phyloP scores from a whole-genome alignment of 1,284 basidiomycete genomes.

The Cerrena zonata region DNA sequence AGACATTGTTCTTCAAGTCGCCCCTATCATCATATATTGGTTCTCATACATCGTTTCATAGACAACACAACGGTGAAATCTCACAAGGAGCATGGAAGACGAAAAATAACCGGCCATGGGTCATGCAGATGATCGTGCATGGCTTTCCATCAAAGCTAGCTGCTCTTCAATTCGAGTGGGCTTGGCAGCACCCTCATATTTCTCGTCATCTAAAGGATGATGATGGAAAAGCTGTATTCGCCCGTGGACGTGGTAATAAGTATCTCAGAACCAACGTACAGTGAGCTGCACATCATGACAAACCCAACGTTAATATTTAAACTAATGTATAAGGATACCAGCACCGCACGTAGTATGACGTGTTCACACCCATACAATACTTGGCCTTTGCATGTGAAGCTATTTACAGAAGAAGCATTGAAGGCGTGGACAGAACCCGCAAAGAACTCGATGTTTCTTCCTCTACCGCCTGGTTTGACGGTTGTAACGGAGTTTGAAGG shows the following conservation, averaged over 20 bases:
- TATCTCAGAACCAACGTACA: conserved; percentile 40
- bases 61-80: conserved; percentile 83
- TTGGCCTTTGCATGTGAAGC: conserved; percentile 64
- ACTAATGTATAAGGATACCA: no score
- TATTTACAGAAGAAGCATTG: conserved; percentile 61
- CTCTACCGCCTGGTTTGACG: conserved; percentile 49
- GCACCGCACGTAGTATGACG: conserved; percentile 51
- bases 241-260: conserved; percentile 24
- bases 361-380: conserved; percentile 51
- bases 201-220: conserved; percentile 52
- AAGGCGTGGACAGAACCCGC: conserved; percentile 40
- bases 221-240: conserved; percentile 35
- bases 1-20: conserved; percentile 3
- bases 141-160: conserved; percentile 83
- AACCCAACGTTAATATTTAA: neutral
- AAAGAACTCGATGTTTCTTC: conserved; percentile 15
- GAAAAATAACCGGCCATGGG: conserved; percentile 69
- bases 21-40: neutral
- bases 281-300: conserved; percentile 29
- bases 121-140: conserved; percentile 84
- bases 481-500: conserved; percentile 60
- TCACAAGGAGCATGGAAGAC: conserved; percentile 76
- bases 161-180: conserved; percentile 88
- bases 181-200: conserved; percentile 75
- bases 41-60: conserved; percentile 18